phyloP scores from a whole-genome alignment of 331 rosid species.

The Arachis monticola region DNA sequence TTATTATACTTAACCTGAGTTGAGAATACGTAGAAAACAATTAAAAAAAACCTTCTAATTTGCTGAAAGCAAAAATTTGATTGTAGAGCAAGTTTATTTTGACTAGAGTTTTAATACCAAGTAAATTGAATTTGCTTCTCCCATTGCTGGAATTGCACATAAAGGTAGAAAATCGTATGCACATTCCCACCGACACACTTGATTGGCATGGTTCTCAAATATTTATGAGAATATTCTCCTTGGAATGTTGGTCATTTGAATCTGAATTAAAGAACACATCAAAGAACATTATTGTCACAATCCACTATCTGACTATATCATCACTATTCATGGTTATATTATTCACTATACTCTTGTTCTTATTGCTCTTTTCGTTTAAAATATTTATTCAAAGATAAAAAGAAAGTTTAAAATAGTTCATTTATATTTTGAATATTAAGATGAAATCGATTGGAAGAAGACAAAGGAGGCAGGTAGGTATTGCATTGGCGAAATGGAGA shows the following conservation, averaged over 20 bases:
- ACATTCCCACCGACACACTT: not conserved
- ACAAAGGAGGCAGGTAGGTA: too few relatives aligned
- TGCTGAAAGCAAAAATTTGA: not conserved
- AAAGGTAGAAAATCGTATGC: not conserved
- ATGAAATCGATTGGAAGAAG: too few relatives aligned
- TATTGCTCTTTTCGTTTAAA: too few relatives aligned
- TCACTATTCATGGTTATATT: not conserved
- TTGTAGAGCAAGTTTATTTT: not conserved
- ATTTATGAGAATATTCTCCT: not conserved
- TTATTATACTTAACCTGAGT: too few relatives aligned
- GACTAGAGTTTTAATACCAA: too few relatives aligned
- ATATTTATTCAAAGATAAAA: too few relatives aligned
- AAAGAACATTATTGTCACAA: not conserved
- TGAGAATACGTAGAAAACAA: too few relatives aligned
- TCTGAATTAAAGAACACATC: not conserved
- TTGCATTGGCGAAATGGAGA: too few relatives aligned
- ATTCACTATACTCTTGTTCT: too few relatives aligned
- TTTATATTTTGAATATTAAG: too few relatives aligned
- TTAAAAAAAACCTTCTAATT: too few relatives aligned
- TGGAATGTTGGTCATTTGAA: not conserved
- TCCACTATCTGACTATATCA: not conserved
- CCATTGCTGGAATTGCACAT: not conserved
- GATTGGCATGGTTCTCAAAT: not conserved
- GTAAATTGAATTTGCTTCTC: not conserved
- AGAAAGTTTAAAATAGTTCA: too few relatives aligned